phyloP scores from a whole-genome alignment of 2,329 filamentous ascomycete genomes.

The Epichloe brachyelytri region DNA sequence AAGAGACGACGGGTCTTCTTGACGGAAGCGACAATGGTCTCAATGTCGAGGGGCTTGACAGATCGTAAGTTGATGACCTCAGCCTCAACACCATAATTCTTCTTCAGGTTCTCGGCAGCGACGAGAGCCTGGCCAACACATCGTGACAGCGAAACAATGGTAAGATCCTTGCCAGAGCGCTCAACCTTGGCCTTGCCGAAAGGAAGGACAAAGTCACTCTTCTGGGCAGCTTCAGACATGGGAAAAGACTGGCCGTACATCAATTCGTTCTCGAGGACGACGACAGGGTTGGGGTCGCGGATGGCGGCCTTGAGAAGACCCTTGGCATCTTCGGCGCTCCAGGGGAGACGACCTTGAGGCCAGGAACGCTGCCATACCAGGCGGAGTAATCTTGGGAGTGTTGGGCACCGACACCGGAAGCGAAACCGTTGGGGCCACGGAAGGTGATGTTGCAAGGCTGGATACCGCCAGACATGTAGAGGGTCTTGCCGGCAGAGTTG shows the following conservation, averaged over 20 bases:
- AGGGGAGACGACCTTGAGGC: conserved; percentile 95
- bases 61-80: conserved; percentile 98
- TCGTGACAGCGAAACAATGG: conserved; percentile 86
- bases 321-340: conserved; percentile 97
- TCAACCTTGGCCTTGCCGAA: conserved; percentile 99
- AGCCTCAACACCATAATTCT: conserved; percentile 88
- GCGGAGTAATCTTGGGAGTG: conserved; percentile 98
- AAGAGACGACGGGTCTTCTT: conserved; percentile 96
- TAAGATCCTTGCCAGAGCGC: conserved; percentile 88
- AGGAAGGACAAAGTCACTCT: conserved; percentile 90
- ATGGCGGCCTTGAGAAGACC: conserved; percentile 96
- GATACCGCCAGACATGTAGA: conserved; percentile 99
- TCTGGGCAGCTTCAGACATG: conserved; percentile 94
- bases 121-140: conserved; percentile 85
- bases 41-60: conserved; percentile 90
- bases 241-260: conserved; percentile 93
- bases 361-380: conserved; percentile 97
- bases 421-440: conserved; percentile 97
- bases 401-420: conserved; percentile 86
- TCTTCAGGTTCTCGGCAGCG: conserved; percentile 83
- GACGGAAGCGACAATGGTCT: conserved; percentile 89
- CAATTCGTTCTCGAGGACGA: conserved; percentile 76
- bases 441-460: conserved; percentile 99
- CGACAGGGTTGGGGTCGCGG: conserved; percentile 92
- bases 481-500: conserved; percentile 97